phyloP scores from a whole-genome alignment of 2,329 filamentous ascomycete genomes.

The Cyphellophora europaea region DNA sequence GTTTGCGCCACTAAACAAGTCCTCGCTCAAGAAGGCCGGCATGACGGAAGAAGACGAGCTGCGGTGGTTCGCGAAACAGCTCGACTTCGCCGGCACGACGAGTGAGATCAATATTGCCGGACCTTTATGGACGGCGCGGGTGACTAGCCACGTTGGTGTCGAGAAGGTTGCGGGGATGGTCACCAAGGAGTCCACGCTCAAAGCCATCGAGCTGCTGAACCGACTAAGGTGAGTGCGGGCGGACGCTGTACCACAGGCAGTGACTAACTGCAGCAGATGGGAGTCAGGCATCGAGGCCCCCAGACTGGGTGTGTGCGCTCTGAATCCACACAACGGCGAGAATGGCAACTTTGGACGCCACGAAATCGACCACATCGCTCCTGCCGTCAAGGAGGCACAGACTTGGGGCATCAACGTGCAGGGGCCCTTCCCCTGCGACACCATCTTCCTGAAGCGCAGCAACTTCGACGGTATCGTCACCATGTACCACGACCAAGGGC shows the following conservation, averaged over 20 bases:
- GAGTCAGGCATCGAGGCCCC: constrained; percentile 24
- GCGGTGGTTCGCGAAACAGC: constrained; percentile 26
- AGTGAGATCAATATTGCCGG: constrained; percentile 26
- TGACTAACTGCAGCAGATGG: constrained; percentile 14
- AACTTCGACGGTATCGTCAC: constrained; percentile 25
- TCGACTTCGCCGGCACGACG: constrained; percentile 21
- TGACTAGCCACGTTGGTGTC: constrained; percentile 25
- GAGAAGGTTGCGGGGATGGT: constrained; percentile 22
- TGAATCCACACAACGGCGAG: constrained; percentile 28
- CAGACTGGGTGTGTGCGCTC: constrained; percentile 25
- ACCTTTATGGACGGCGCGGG: constrained; percentile 22
- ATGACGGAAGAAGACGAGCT: constrained; percentile 28
- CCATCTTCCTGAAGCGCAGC: constrained; percentile 25
- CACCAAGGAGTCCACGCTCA: constrained; percentile 19
- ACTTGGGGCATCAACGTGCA: constrained; percentile 21
- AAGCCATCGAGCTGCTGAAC: constrained; percentile 22
- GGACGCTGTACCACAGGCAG: neutral
- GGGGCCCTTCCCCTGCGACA: constrained; percentile 26
- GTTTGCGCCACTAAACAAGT: constrained; percentile 26
- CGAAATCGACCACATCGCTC: constrained; percentile 25
- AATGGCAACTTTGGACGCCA: constrained; percentile 25
- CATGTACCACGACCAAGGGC: constrained; percentile 29
- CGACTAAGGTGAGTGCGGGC: constrained; percentile 16
- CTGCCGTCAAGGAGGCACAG: constrained; percentile 20
- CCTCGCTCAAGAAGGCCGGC: constrained; percentile 24